Conservation (phyloP, 2,329 filamentous ascomycete genomes). For the Fusarium pseudocircinatum region DNA sequence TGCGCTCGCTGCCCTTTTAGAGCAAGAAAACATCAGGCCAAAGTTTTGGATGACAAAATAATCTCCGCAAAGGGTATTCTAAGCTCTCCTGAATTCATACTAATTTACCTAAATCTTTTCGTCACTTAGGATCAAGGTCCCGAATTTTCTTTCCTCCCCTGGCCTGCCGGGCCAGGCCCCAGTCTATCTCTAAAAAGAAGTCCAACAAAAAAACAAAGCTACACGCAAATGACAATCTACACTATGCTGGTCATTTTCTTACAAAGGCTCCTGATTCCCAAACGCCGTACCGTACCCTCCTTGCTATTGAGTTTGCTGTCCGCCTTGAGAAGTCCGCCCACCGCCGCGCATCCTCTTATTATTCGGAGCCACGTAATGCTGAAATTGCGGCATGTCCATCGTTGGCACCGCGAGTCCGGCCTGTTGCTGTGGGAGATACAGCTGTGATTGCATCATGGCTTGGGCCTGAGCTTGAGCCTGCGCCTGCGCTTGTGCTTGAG, state of each 20-base stretch:
- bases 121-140: neutral
- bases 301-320: constrained; percentile 29
- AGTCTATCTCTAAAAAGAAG: neutral
- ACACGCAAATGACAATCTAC: neutral
- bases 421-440: constrained; percentile 42
- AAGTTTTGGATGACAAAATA: no score
- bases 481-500: constrained; percentile 38
- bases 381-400: constrained; percentile 44
- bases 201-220: neutral
- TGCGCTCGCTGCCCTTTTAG: neutral
- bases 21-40: neutral
- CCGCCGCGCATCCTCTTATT: constrained; percentile 46
- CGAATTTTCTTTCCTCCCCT: neutral
- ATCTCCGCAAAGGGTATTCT: no score
- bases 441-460: constrained; percentile 43
- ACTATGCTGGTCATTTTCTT: neutral
- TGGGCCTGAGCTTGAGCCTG: constrained; percentile 39
- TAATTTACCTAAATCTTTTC: neutral
- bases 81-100: no score
- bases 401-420: constrained; percentile 43
- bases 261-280: neutral
- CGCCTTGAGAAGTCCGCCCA: constrained; percentile 35
- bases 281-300: neutral
- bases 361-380: constrained; percentile 43
- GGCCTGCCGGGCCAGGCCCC: neutral